phyloP scores from a whole-genome alignment of 2,329 filamentous ascomycete species.

The Aureobasidium sp. region DNA sequence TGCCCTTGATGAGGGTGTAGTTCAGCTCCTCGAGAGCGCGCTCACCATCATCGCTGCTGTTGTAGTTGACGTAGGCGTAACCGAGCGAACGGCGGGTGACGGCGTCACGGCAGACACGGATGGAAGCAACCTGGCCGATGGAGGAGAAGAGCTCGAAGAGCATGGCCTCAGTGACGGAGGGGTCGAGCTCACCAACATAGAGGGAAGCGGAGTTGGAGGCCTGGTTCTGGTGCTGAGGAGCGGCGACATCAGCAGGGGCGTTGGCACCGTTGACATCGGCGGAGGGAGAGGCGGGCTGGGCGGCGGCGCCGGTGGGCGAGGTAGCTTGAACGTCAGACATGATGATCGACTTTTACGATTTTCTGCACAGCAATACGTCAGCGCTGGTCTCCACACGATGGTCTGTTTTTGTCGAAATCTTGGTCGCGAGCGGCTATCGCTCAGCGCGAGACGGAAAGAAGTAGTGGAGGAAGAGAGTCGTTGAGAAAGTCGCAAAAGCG shows the following conservation, averaged over 20 bases:
- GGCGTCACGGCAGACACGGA: constrained; percentile 98
- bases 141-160: constrained; percentile 99
- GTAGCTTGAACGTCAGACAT: constrained; percentile 40
- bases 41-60: constrained; percentile 92
- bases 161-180: constrained; percentile 98
- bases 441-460: background rate
- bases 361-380: constrained; percentile 18
- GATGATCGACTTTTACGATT: constrained; percentile 18
- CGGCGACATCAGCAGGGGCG: constrained; percentile 40
- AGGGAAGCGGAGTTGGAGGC: constrained; percentile 88
- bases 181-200: constrained; percentile 97
- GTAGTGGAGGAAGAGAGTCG: background rate
- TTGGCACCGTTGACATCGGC: constrained; percentile 53
- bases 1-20: constrained; percentile 98
- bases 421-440: background rate
- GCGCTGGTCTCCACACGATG: constrained; percentile 1
- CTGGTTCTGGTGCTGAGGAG: constrained; percentile 60
- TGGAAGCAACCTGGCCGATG: constrained; percentile 97
- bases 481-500: background rate
- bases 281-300: constrained; percentile 63
- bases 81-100: constrained; percentile 97
- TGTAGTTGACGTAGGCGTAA: constrained; percentile 99
- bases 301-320: constrained; percentile 61
- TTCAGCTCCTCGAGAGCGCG: constrained; percentile 98
- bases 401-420: background rate